Conservation (phyloP, 2,329 filamentous ascomycete species). For the Dactylellina drechsleri region DNA sequence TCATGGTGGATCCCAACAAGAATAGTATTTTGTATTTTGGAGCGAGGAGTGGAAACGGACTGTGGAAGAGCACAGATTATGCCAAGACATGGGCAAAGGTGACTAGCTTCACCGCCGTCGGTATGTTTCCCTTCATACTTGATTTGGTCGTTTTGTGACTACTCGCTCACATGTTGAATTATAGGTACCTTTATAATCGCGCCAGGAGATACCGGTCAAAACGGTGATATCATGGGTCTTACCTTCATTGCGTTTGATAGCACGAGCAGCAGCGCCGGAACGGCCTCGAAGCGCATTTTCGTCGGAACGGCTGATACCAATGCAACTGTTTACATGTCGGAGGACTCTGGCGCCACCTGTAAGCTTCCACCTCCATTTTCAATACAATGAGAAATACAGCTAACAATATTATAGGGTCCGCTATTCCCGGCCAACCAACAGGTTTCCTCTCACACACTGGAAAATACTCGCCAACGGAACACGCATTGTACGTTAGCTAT, state of each 20-base stretch:
- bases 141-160: neutral
- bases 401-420: slow-evolving; percentile 59
- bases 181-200: slow-evolving; percentile 65
- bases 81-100: slow-evolving; percentile 69
- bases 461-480: slow-evolving; percentile 66
- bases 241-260: slow-evolving; percentile 68
- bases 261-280: slow-evolving; percentile 64
- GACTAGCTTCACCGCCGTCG: slow-evolving; percentile 65
- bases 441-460: slow-evolving; percentile 69
- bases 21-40: slow-evolving; percentile 70
- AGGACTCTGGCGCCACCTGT: slow-evolving; percentile 68
- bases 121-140: slow-evolving; percentile 4
- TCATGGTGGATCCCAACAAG: slow-evolving; percentile 70
- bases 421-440: slow-evolving; percentile 66
- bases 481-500: slow-evolving; percentile 69
- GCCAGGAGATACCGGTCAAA: slow-evolving; percentile 65
- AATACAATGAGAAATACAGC: neutral
- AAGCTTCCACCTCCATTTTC: slow-evolving; percentile 10
- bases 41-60: slow-evolving; percentile 69
- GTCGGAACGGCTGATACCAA: slow-evolving; percentile 68
- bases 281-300: slow-evolving; percentile 69
- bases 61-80: slow-evolving; percentile 70
- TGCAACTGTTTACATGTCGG: slow-evolving; percentile 68
- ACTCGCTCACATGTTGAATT: neutral
- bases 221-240: slow-evolving; percentile 66